These are phyloP conservation scores for Thielaviopsis ethacetica DNA, from an alignment of 2,329 filamentous ascomycete genomes.

Conservation along the genomic window DNA sequence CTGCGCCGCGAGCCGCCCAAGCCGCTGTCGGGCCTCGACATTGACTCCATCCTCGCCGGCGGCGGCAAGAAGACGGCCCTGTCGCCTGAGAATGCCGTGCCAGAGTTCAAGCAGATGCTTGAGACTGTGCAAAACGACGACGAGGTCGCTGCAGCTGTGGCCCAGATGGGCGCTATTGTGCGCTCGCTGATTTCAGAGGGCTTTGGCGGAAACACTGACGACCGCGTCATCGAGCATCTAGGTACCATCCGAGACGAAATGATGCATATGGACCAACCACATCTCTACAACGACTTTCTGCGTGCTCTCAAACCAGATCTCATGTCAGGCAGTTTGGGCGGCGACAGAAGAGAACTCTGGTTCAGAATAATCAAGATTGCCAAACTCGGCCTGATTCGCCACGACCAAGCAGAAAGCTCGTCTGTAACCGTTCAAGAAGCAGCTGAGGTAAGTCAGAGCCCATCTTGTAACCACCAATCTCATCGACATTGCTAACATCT, in stretches of 20 bases:
- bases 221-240: constrained; percentile 57
- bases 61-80: constrained; percentile 18
- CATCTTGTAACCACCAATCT: background rate
- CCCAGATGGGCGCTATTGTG: constrained; percentile 61
- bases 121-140: constrained; percentile 40
- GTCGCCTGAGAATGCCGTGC: constrained; percentile 58
- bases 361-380: constrained; percentile 45
- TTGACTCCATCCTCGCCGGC: constrained; percentile 55
- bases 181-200: constrained; percentile 52
- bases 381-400: constrained; percentile 57
- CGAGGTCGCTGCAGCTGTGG: constrained; percentile 48
- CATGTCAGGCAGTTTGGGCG: constrained; percentile 51
- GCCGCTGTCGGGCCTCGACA: constrained; percentile 77
- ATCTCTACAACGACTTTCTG: constrained; percentile 60
- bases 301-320: constrained; percentile 55
- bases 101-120: constrained; percentile 76
- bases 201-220: constrained; percentile 60
- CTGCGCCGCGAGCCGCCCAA: constrained; percentile 55
- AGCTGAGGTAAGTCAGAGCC: constrained; percentile 30
- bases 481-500: background rate
- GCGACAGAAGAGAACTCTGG: constrained; percentile 73
- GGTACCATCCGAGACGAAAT: constrained; percentile 65
- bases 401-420: constrained; percentile 43
- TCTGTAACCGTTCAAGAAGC: constrained; percentile 55
- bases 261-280: constrained; percentile 57